Base-by-base conservation (phyloP, 805 yeast species). In the Lachancea waltii region DNA sequence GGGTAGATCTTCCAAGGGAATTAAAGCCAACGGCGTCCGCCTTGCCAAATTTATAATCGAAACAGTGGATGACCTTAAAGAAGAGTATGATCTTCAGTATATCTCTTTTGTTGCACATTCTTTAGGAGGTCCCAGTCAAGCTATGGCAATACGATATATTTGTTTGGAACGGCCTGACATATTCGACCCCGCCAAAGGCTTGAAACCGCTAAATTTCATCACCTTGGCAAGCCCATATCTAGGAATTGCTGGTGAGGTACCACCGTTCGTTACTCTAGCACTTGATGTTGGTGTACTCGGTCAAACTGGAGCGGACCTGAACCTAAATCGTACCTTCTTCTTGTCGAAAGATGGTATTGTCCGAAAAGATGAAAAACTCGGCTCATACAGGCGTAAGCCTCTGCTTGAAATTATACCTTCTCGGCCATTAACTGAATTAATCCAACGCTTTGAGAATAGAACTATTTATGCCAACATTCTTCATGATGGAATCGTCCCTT, bases 401-500 rank as follows among this genome's bases (percentile, higher is more conserved):
- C 60, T 92, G 10, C 63, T 92, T 28, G 77, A 85, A 44, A 62
- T 85, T 18, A 64, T 90, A 3, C 94, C 97, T 0, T 68, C 81
- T 1, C 79, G 83, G 5, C 84, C 89, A 2, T 81, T 90, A 0
- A 79, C 81, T 44, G 62, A 62, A 24, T 68, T 82, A 0, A 68
- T 90, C 42, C 72, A 74, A 41, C 60, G 62, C 41, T 90, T 92
- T 62, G 56, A 68, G 29, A 65, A 81, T 43, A 68, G 97, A 45
- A 86, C 96, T 0, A 65, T 83, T 0, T 92, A 92, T 59, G 96
- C 97, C 0, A 92, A 92, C 61, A 80, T 84, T 0, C 69, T 85
- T 14, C 81, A 92, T 59, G 98, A 92, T 63, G 98, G 98, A 2
- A 87, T 92, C 37, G 98, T 92, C 2, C 97, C 98, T 0, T 65